Evolutionary conservation across 768 basidiomycete species (phyloP), one percentile per base, ranked within the genome.

Genomic region (Pleurotus djamor): DNA sequence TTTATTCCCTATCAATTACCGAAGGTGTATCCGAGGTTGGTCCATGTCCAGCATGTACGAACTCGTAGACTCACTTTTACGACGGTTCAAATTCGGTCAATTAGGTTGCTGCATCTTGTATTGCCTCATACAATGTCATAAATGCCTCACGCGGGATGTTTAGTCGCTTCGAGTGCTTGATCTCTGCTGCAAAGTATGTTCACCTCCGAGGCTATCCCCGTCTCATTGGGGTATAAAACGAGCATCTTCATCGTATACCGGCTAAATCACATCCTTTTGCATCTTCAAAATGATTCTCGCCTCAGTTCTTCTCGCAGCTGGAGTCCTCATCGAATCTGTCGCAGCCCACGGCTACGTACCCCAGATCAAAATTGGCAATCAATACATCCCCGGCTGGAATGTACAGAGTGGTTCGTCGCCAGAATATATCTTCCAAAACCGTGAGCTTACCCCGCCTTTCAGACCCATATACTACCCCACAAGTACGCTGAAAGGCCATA

Each of bases 281-380:
- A 14, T 47, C 17, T 12, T 12, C 16, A 56, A 5, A 5, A 56
- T 56, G 54, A 45, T 56, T 10, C 41, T 56, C 33, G 54, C 55
- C 35, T 60, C 63, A 17, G 16, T 60, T 10, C 41, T 65, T 41
- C 48, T 65, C 34, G 60, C 52, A 28, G 64, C 61, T 13, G 65
- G 59, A 2, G 48, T 63, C 14, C 56, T 70, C 17, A 58, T 67
- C 28, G 54, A 60, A 36, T 59, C 67, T 16, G 73, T 68, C 17
- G 65, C 68, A 7, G 74, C 73, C 38, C 73, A 74, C 59, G 74
- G 74, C 5, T 75, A 74, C 49, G 73, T 75, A 7, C 73, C 74
- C 8, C 67, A 62, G 21, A 64, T 75, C 37, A 68, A 65, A 59
- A 75, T 75, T 21, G 69, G 69, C 45, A 68, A 69, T 5, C 63